Evolutionary conservation across 495 filamentous ascomycete species (phyloP).

Genomic region (Hypomontagnella submonticulosa): DNA sequence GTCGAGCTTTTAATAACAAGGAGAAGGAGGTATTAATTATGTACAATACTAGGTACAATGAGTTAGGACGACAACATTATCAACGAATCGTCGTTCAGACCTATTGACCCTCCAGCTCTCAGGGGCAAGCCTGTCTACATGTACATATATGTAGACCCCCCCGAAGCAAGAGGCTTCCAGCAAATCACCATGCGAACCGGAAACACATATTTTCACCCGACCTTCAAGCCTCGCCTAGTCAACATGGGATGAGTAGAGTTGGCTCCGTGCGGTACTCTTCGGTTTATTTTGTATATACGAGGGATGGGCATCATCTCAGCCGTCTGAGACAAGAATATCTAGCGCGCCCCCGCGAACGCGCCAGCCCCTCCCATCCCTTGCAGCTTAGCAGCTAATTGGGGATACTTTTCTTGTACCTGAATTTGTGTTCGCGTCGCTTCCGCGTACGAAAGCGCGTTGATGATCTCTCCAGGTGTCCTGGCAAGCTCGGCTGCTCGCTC

Average conservation of each 20-base stretch:
- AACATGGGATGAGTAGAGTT: conserved; percentile 31
- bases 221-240: conserved; percentile 21
- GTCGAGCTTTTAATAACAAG: conserved; percentile 18
- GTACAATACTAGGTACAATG: conserved; percentile 43
- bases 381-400: conserved; percentile 86
- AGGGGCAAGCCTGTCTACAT: no score
- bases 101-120: conserved; percentile 17
- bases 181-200: conserved; percentile 25
- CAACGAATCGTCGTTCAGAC: conserved; percentile 28
- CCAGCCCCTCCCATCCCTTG: conserved; percentile 69
- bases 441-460: conserved; percentile 96
- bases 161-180: conserved; percentile 12
- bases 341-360: conserved; percentile 40
- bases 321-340: conserved; percentile 14
- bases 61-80: conserved; percentile 29
- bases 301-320: not conserved
- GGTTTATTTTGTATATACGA: conserved; percentile 1
- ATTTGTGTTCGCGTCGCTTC: conserved; percentile 97
- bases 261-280: conserved; percentile 6
- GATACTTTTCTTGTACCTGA: conserved; percentile 98
- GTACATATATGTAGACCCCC: conserved; percentile 17
- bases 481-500: conserved; percentile 94
- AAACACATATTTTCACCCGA: conserved; percentile 16
- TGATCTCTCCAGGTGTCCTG: conserved; percentile 93
- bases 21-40: conserved; percentile 40